Evolutionary conservation across 257 asterid genomes (phyloP).

Genomic region (Forsythia suspensa): DNA sequence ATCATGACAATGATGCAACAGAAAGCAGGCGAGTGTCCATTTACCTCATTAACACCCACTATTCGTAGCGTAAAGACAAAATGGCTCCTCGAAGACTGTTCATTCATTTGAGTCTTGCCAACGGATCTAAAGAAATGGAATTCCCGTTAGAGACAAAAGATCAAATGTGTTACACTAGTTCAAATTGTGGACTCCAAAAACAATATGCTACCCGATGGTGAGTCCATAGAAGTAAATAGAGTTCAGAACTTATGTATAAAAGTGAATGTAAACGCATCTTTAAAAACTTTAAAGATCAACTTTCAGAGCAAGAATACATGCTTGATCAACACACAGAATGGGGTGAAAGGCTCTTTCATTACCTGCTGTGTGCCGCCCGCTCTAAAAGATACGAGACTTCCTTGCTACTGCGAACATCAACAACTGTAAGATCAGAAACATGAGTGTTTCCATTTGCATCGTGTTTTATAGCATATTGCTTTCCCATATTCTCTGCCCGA

Average conservation of each 20-base stretch:
- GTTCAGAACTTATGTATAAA: not conserved
- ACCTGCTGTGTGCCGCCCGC: slow-evolving; percentile 97
- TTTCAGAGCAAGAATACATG: not conserved
- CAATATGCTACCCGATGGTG: not conserved
- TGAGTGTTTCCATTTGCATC: slow-evolving; percentile 79
- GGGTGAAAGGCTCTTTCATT: not conserved
- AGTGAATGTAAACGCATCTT: not conserved
- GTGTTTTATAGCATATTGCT: slow-evolving; percentile 83
- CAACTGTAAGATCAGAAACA: slow-evolving; percentile 77
- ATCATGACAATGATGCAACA: not conserved
- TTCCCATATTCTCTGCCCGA: slow-evolving; percentile 57
- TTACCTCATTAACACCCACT: slow-evolving; percentile 81
- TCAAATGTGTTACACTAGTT: not conserved
- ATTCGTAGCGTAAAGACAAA: slow-evolving; percentile 87
- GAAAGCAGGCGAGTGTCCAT: not conserved
- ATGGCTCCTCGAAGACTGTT: slow-evolving; percentile 93
- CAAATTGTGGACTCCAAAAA: not conserved
- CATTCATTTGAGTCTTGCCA: slow-evolving; percentile 94
- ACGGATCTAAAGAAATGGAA: slow-evolving; percentile 58
- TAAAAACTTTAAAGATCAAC: not conserved
- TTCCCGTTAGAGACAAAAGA: slow-evolving; percentile 3
- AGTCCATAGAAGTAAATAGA: not conserved
- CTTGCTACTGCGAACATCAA: slow-evolving; percentile 83
- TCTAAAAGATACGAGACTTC: slow-evolving; percentile 89
- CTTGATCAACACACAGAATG: not conserved